Percentiles rank a stretch among this genome's conserved stretches.
These are phyloP conservation scores for Fusarium sp. DNA, from an alignment of 2,329 filamentous ascomycete species.

Conservation along the genomic window DNA sequence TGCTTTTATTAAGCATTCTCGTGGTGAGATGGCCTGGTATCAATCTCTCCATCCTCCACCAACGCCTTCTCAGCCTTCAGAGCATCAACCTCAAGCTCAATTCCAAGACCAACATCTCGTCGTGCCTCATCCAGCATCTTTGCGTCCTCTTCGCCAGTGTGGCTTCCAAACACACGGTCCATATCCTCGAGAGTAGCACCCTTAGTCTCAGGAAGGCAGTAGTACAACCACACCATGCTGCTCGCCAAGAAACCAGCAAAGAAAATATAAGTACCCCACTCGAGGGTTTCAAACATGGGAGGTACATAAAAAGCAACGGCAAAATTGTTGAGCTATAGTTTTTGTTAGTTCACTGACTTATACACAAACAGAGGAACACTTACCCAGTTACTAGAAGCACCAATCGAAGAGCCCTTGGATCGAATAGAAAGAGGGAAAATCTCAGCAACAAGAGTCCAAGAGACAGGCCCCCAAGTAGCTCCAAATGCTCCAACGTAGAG, in stretches of 20 bases:
- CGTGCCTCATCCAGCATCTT: slow-evolving; percentile 36
- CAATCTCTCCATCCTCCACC: slow-evolving; percentile 30
- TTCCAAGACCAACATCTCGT: slow-evolving; percentile 32
- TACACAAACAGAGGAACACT: background rate
- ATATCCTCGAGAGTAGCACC: slow-evolving; percentile 64
- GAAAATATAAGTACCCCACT: slow-evolving; percentile 67
- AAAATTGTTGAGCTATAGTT: slow-evolving; percentile 53
- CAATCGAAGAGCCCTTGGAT: slow-evolving; percentile 56
- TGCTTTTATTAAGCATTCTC: slow-evolving; percentile 24
- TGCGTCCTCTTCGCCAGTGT: slow-evolving; percentile 45
- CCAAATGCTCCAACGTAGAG: slow-evolving; percentile 63
- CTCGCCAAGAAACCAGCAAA: slow-evolving; percentile 62
- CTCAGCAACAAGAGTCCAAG: slow-evolving; percentile 60
- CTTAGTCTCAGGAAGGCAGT: slow-evolving; percentile 65
- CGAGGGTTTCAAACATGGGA: slow-evolving; percentile 49
- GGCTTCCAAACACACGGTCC: slow-evolving; percentile 61
- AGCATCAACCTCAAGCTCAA: slow-evolving; percentile 26
- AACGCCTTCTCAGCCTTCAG: slow-evolving; percentile 37
- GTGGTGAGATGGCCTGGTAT: slow-evolving; percentile 26
- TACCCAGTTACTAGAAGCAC: slow-evolving; percentile 55
- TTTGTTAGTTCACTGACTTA: background rate
- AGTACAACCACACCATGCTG: slow-evolving; percentile 60
- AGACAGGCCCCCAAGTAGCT: slow-evolving; percentile 58
- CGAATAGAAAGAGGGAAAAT: slow-evolving; percentile 58
- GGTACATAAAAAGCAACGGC: slow-evolving; percentile 58